Evolutionary conservation across 108 stramenopile species (phyloP).

Genomic region (Skeletonema menzelii): DNA sequence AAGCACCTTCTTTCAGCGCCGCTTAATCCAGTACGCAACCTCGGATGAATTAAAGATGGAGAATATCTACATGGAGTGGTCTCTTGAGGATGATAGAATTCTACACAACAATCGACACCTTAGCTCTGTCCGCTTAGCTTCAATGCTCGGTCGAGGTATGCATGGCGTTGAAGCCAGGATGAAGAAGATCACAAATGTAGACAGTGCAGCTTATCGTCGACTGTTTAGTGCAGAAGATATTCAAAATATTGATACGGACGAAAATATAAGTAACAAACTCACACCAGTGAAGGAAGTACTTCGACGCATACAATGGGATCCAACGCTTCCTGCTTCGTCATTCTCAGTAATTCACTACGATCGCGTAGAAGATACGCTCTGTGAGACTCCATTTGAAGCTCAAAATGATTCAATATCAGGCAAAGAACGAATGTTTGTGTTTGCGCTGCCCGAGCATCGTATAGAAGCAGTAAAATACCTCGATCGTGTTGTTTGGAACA

Average conservation of each 20-base stretch:
- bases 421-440: constrained; percentile 54
- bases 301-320: constrained; percentile 80
- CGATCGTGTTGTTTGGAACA: constrained; percentile 85
- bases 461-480: constrained; percentile 76
- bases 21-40: background rate
- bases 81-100: constrained; percentile 74
- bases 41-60: constrained; percentile 46
- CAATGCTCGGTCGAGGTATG: constrained; percentile 79
- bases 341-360: constrained; percentile 81
- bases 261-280: constrained; percentile 40
- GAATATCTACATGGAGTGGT: constrained; percentile 80
- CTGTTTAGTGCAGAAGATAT: constrained; percentile 53
- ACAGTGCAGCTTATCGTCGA: constrained; percentile 70
- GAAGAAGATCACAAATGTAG: constrained; percentile 64
- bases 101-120: constrained; percentile 61
- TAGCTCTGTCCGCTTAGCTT: constrained; percentile 57
- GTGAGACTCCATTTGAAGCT: constrained; percentile 73
- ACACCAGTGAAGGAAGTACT: constrained; percentile 75
- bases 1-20: background rate
- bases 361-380: constrained; percentile 53
- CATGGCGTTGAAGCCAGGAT: constrained; percentile 74
- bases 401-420: constrained; percentile 69
- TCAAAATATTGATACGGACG: constrained; percentile 8
- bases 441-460: constrained; percentile 86
- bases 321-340: constrained; percentile 31